A percentile compares a stretch with the other conserved stretches of the same genome.
Conservation (phyloP, 768 basidiomycete species). For the Tylopilus subfusipes region DNA sequence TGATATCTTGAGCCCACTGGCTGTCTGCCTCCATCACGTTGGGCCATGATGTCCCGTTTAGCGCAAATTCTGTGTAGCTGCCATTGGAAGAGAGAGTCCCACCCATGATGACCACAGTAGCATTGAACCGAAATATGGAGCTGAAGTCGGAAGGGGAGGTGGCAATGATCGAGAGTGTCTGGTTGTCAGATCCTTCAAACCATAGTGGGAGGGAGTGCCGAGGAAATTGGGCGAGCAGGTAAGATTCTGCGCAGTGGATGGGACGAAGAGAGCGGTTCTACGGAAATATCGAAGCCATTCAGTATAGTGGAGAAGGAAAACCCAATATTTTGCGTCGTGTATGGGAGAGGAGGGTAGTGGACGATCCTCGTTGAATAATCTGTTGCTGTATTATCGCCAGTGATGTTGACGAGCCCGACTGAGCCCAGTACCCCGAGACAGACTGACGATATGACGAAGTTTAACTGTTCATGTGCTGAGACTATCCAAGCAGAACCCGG, state of each 20-base stretch:
- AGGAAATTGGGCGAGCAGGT: not conserved
- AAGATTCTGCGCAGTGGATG: conserved; percentile 9
- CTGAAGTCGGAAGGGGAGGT: not conserved
- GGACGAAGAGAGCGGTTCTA: conserved; percentile 13
- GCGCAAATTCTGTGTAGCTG: conserved; percentile 8
- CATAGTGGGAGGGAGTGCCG: not conserved
- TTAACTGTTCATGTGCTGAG: not conserved
- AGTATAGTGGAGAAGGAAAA: conserved; percentile 3
- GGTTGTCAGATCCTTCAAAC: conserved; percentile 3
- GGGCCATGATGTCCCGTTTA: conserved; percentile 15
- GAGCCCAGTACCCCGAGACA: not conserved
- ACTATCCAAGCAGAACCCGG: not conserved
- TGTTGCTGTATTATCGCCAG: not conserved
- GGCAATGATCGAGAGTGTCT: conserved; percentile 8
- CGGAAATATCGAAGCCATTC: conserved; percentile 16
- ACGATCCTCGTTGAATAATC: not conserved
- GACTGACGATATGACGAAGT: not conserved
- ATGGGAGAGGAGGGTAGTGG: conserved; percentile 14
- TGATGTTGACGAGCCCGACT: conserved; percentile 12
- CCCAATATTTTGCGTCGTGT: not conserved
- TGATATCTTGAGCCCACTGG: conserved; percentile 20
- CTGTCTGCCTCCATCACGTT: conserved; percentile 4
- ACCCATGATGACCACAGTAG: conserved; percentile 5
- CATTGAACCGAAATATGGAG: conserved; percentile 5
- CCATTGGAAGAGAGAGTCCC: conserved; percentile 7